Evolutionary conservation across 352 stramenopile genomes (phyloP), one percentile per base, ranked within the genome.

Genomic region (Pythium insidiosum): DNA sequence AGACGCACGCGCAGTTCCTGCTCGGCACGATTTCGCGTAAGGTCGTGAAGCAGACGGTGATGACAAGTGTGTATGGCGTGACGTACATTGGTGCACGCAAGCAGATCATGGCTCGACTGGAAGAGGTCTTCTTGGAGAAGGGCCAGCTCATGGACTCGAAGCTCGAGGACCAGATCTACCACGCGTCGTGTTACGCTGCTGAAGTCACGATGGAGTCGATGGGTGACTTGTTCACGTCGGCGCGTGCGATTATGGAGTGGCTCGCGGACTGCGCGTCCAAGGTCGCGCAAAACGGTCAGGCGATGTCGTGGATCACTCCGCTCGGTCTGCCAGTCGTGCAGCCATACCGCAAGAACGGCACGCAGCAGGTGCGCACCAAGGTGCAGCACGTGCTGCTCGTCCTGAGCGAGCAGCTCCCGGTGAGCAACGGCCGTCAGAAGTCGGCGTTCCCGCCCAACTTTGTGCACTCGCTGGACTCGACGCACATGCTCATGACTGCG

Each of bases 1-100:
- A 86, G 38, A 73, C 78, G 42, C 62, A 66, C 38, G 76, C 80
- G 16, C 63, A 78, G 19, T 86, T 92, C 30, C 43, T 92, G 29
- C 50, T 86, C 2, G 79, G 74, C 13, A 80, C 66, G 7, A 92
- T 92, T 43, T 87, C 70, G 50, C 83, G 95, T 23, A 97, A 98
- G 66, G 94, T 99, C 15, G 95, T 99, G 23, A 99, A 99, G 74
- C 90, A 99, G 67, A 99, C 97, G 33, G 97, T 99, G 1, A 99
- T 99, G 97, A 99, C 97, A 20, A 98, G 90, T 49, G 97, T 99
- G 23, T 99, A 99, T 56, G 97, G 97, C 46, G 97, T 99, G 20
- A 99, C 97, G 7, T 99, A 97, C 58, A 97, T 99, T 48, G 97
- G 97, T n/a, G 96, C 97, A 11, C 83, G 94, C 15, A 90, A 97